These are phyloP conservation scores for Phellopilus nigrolimitatus DNA, from an alignment of 1,284 basidiomycete species.

Conservation along the genomic window DNA sequence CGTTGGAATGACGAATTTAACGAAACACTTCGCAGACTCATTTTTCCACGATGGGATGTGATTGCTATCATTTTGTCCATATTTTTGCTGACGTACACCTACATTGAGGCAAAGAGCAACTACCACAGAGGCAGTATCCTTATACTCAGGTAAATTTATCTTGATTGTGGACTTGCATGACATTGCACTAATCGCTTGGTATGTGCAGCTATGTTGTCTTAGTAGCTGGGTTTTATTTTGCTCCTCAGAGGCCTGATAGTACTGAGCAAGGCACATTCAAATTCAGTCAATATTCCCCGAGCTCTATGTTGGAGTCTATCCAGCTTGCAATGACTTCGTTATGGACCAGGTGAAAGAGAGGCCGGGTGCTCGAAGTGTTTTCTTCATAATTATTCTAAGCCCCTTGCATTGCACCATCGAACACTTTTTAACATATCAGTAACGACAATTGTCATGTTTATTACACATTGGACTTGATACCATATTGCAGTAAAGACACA, in stretches of 20 bases:
- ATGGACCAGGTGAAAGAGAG: slow-evolving; percentile 6
- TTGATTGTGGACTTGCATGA: slow-evolving; percentile 3
- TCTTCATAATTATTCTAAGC: too few relatives aligned
- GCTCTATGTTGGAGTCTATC: slow-evolving; percentile 3
- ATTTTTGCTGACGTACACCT: slow-evolving; percentile 98
- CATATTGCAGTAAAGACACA: neutral
- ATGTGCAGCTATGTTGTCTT: slow-evolving; percentile 52
- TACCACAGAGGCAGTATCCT: slow-evolving; percentile 94
- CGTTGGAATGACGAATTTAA: too few relatives aligned
- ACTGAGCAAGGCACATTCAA: slow-evolving; percentile 20
- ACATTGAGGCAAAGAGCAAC: slow-evolving; percentile 97
- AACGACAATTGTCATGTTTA: slow-evolving; percentile 5
- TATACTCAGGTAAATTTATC: slow-evolving; percentile 66
- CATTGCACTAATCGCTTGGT: neutral
- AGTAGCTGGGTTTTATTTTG: slow-evolving; percentile 56
- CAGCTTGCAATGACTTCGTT: slow-evolving; percentile 5
- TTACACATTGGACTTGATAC: neutral
- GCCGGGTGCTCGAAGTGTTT: too few relatives aligned
- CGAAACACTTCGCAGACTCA: slow-evolving; percentile 70
- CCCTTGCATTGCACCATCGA: too few relatives aligned
- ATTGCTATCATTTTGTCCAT: slow-evolving; percentile 91
- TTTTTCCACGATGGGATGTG: slow-evolving; percentile 99
- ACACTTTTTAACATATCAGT: neutral
- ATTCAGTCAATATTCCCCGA: neutral
- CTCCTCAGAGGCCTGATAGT: slow-evolving; percentile 33